Evolutionary conservation across 441 rosid genomes (phyloP), one percentile per base, ranked within the genome.

Genomic region (Populus hybrid): DNA sequence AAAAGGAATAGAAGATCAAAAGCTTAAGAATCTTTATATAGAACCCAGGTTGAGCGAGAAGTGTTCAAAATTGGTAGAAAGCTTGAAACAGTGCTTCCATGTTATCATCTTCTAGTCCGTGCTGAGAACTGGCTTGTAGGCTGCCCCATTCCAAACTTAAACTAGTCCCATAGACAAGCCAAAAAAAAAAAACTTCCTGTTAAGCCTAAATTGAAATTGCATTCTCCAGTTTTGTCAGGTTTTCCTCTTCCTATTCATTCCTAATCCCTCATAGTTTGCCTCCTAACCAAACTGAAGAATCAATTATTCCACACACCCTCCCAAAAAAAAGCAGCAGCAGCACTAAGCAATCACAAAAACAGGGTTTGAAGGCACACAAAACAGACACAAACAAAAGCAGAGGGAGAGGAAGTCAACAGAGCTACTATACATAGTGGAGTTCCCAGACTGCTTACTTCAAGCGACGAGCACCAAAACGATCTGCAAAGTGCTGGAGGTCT

Each of bases 391-490:
- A 28, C 36, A 59, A 3, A 38, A 21, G 35, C 63, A 35, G 57
- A 24, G 40, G 74, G 70, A 63, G 4, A 63, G 8, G 70, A 1
- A 36, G 2, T 8, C 1, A 65, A 79, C 10, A n/a, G 14, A 16
- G 67, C 9, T n/a, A 63, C 28, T 35, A 42, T 35, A n/a, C 67
- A 40, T 50, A 16, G 5, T 74, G 82, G 80, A 79, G 84, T 78
- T 73, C 57, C 38, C 10, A 80, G 81, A 36, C 81, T 76, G 77
- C 95, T 94, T 92, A 96, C 98, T 94, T 89, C 90, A 96, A 85
- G 73, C 87, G 96, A 85, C 79, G 82, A 73, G 98, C 98, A 77
- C 99, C 97, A 77, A 94, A 96, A 78, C 73, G 81, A 87, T 93
- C 96, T 73, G 97, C 89, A 91, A 96, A 96, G 74, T 79, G 89